Evolutionary conservation across 1,284 basidiomycete genomes (phyloP).

Genomic region (Apiotrichum laibachii): DNA sequence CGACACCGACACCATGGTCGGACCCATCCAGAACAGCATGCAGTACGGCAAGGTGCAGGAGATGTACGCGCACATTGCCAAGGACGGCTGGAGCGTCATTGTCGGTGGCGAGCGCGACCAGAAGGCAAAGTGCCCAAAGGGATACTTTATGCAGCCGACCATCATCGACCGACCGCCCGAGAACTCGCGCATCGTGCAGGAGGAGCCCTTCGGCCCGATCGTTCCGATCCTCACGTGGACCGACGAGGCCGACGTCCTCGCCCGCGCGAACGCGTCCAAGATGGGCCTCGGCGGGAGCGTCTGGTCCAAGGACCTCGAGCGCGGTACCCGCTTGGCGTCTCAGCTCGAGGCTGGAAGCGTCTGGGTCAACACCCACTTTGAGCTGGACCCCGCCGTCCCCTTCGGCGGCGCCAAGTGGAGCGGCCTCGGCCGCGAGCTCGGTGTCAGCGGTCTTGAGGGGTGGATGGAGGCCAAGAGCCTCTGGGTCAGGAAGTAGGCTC

Average conservation of each 20-base stretch:
- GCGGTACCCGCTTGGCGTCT: slow-evolving; percentile 91
- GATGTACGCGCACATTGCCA: slow-evolving; percentile 81
- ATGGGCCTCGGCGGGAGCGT: slow-evolving; percentile 89
- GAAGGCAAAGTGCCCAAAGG: slow-evolving; percentile 44
- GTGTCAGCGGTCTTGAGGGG: slow-evolving; percentile 36
- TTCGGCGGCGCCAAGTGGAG: slow-evolving; percentile 71
- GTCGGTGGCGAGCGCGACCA: slow-evolving; percentile 66
- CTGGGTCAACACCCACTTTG: slow-evolving; percentile 65
- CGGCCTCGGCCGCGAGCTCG: slow-evolving; percentile 44
- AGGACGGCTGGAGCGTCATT: slow-evolving; percentile 79
- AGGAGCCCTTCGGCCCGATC: slow-evolving; percentile 85
- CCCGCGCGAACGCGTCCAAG: slow-evolving; percentile 75
- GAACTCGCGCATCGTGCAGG: slow-evolving; percentile 59
- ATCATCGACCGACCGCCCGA: slow-evolving; percentile 76
- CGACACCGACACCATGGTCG: slow-evolving; percentile 76
- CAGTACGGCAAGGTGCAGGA: slow-evolving; percentile 81
- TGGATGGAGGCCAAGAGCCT: slow-evolving; percentile 18
- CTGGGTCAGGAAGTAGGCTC: slow-evolving; percentile 9
- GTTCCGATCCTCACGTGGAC: slow-evolving; percentile 68
- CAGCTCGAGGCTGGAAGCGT: slow-evolving; percentile 85
- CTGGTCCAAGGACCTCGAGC: slow-evolving; percentile 80
- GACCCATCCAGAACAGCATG: slow-evolving; percentile 83
- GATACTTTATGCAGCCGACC: slow-evolving; percentile 79
- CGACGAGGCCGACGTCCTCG: slow-evolving; percentile 87
- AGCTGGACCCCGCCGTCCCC: slow-evolving; percentile 68